These are phyloP conservation scores for Cenococcum geophilum DNA, from an alignment of 495 filamentous ascomycete genomes.

Conservation along the genomic window DNA sequence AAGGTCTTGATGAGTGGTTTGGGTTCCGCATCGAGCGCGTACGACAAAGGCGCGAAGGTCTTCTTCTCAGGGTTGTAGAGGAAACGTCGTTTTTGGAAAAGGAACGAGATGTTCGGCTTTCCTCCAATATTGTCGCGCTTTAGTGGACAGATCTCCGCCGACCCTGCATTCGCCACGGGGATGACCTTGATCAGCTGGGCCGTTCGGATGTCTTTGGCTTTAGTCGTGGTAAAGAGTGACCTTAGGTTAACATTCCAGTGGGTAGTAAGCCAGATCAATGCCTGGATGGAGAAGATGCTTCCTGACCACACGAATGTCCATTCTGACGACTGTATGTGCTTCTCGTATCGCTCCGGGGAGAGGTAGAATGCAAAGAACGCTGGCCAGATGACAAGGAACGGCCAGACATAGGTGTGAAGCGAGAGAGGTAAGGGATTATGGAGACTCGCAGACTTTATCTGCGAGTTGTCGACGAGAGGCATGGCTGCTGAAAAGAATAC, in stretches of 20 bases:
- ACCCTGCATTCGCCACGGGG: conserved; percentile 80
- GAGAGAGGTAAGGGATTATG: conserved; percentile 79
- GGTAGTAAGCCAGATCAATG: conserved; percentile 88
- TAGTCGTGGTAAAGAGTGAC: conserved; percentile 71
- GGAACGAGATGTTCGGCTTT: conserved; percentile 74
- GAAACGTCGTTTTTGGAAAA: conserved; percentile 98
- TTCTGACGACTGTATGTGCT: conserved; percentile 79
- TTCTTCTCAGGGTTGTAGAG: conserved; percentile 66
- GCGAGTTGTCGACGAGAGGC: conserved; percentile 81
- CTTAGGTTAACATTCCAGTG: conserved; percentile 92
- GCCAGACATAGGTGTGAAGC: conserved; percentile 85
- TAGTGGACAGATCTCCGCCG: conserved; percentile 80
- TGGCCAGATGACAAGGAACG: conserved; percentile 86
- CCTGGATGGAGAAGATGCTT: conserved; percentile 78
- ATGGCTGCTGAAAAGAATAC: conserved; percentile 10
- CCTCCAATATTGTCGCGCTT: conserved; percentile 66
- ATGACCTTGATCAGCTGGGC: conserved; percentile 92
- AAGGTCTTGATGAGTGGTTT: conserved; percentile 69
- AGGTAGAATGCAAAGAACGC: conserved; percentile 82
- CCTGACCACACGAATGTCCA: conserved; percentile 96
- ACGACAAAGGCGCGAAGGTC: conserved; percentile 72
- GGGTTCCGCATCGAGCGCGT: conserved; percentile 78
- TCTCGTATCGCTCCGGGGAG: conserved; percentile 73
- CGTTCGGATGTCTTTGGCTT: conserved; percentile 61
- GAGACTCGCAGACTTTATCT: conserved; percentile 81